Percentiles rank a stretch among this genome's conserved stretches.
phyloP scores from a whole-genome alignment of 1,139 yeast genomes.

The Geotrichum candidum region DNA sequence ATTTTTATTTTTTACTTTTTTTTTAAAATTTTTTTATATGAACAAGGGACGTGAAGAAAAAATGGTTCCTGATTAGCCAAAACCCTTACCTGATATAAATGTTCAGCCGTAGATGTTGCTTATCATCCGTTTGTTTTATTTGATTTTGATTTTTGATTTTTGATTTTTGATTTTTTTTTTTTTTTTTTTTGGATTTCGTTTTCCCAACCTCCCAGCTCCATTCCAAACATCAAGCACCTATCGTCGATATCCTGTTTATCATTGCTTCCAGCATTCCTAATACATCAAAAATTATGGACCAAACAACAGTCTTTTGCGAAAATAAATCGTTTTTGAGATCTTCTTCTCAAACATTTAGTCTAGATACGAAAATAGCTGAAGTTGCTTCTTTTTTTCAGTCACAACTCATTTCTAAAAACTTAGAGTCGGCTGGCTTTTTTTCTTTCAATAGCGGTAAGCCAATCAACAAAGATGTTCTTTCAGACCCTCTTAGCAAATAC shows the following conservation, averaged over 20 bases:
- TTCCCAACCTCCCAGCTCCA: not conserved
- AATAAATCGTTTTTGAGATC: not conserved
- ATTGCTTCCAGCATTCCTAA: not conserved
- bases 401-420: not conserved
- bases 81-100: too few relatives aligned
- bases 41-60: too few relatives aligned
- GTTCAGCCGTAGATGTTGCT: too few relatives aligned
- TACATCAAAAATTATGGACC: not conserved
- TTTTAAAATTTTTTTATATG: too few relatives aligned
- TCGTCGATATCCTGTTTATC: not conserved
- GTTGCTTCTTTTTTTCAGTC: slow-evolving; percentile 5
- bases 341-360: slow-evolving; percentile 1
- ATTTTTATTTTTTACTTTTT: too few relatives aligned
- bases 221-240: not conserved
- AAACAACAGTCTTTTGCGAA: slow-evolving; percentile 13
- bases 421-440: slow-evolving; percentile 4
- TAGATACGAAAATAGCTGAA: slow-evolving; percentile 1
- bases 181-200: not conserved
- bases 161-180: too few relatives aligned
- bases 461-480: not conserved
- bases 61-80: too few relatives aligned
- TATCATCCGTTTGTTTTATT: too few relatives aligned
- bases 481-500: slow-evolving; percentile 2
- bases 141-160: too few relatives aligned
- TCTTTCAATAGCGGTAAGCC: slow-evolving; percentile 14